Evolutionary conservation across 352 stramenopile species (phyloP).

Genomic region (Phytophthora idaei): DNA sequence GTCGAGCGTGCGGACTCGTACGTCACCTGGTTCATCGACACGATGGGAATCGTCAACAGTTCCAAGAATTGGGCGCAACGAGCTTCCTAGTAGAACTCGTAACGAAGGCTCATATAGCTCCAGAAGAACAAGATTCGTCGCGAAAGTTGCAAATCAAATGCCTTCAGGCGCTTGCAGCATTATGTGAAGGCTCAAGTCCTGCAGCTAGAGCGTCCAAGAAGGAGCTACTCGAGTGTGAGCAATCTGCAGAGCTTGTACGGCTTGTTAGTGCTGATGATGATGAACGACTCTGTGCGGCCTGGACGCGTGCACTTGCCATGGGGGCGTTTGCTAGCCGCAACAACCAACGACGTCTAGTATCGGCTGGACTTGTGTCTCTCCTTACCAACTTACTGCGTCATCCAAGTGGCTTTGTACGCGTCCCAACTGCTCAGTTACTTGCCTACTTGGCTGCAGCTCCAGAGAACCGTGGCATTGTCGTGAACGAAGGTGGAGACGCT

Average conservation of each 20-base stretch:
- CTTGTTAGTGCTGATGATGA: constrained; percentile 37
- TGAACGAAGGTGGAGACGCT: constrained; percentile 45
- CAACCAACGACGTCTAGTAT: constrained; percentile 58
- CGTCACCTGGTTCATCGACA: constrained; percentile 55
- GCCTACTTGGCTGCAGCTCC: constrained; percentile 50
- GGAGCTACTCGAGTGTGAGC: constrained; percentile 62
- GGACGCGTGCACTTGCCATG: constrained; percentile 56
- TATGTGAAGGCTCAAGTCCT: constrained; percentile 40
- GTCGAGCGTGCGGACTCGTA: constrained; percentile 50
- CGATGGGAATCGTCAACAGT: constrained; percentile 56
- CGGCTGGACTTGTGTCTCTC: constrained; percentile 42
- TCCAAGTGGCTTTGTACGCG: constrained; percentile 19
- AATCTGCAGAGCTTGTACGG: constrained; percentile 41
- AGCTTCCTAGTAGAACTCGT: constrained; percentile 41
- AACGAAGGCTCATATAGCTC: constrained; percentile 5
- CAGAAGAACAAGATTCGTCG: neutral
- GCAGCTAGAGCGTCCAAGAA: constrained; percentile 55
- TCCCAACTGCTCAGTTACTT: constrained; percentile 53
- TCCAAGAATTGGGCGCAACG: constrained; percentile 56
- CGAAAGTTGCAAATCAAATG: constrained; percentile 56
- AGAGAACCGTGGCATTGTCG: constrained; percentile 52
- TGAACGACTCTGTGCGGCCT: constrained; percentile 45
- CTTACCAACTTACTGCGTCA: constrained; percentile 44
- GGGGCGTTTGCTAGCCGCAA: constrained; percentile 39
- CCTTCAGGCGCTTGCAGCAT: constrained; percentile 54